These are phyloP conservation scores for Ramaria rubella DNA, from an alignment of 768 basidiomycete species.

Conservation along the genomic window DNA sequence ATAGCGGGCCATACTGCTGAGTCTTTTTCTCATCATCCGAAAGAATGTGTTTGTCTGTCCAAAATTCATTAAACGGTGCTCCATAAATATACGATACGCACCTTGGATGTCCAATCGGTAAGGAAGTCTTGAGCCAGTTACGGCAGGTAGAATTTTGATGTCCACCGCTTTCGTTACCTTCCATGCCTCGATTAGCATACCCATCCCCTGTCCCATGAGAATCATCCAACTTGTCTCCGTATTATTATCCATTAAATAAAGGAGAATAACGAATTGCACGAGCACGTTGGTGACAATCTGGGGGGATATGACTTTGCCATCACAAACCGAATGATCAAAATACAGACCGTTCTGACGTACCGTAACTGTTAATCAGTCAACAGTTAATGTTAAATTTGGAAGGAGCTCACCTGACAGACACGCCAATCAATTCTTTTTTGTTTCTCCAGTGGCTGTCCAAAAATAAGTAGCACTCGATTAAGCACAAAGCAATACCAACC, in stretches of 20 bases:
- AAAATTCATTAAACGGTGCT: conserved; percentile 11
- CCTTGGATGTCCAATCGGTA: conserved; percentile 80
- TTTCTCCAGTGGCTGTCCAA: conserved; percentile 70
- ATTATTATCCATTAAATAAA: conserved; percentile 94
- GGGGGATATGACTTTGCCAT: conserved; percentile 7
- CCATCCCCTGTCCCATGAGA: conserved; percentile 73
- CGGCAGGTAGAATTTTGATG: conserved; percentile 57
- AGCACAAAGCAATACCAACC: conserved; percentile 18
- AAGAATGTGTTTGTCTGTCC: conserved; percentile 85
- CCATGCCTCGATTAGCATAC: neutral
- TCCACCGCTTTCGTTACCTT: conserved; percentile 90
- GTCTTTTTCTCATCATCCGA: conserved; percentile 97
- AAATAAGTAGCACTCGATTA: neutral
- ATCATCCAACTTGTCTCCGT: conserved; percentile 99
- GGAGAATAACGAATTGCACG: conserved; percentile 81
- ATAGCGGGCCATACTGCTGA: conserved; percentile 64
- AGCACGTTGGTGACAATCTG: conserved; percentile 89
- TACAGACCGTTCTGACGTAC: conserved; percentile 45
- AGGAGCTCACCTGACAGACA: conserved; percentile 71
- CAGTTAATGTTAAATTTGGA: conserved; percentile 2
- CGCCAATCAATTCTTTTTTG: conserved; percentile 91
- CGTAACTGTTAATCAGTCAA: neutral
- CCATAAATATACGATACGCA: conserved; percentile 28
- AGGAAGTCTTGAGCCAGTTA: conserved; percentile 62
- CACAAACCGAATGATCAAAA: neutral